Base-by-base conservation (phyloP, 768 basidiomycete genomes). In the Termitomyces sp. region DNA sequence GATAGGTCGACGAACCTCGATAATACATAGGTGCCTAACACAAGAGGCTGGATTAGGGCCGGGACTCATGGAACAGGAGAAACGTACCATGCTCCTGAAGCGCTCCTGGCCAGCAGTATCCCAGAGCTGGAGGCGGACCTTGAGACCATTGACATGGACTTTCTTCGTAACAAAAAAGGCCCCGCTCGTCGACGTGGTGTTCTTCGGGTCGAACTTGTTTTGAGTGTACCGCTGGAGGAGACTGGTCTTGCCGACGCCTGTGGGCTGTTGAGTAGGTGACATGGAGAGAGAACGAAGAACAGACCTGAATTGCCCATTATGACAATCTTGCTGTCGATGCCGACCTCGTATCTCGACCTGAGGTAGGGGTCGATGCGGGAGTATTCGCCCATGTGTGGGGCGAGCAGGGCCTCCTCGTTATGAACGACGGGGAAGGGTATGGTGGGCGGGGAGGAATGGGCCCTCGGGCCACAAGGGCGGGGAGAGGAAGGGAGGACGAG, bases 111-210 rank as follows among this genome's bases (percentile, higher is more conserved):
- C 93, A 53, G 92, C 94, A 61, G 94, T 93, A 68, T 95, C 93
- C 93, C 93, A 93, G 56, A 93, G 78, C 72, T 93, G 91, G 55
- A 93, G 76, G 56, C 91, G 83, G 14, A 97, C 92, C 69, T 89
- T 90, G 66, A 90, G 78, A 55, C 90, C 92, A 62, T 93, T 85
- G 62, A 95, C 80, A 69, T 83, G 80, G 49, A 92, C 86, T 75
- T 95, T 95, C 82, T 96, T 95, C 54, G 92, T 90, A 58, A 95
- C 89, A 74, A 97, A 94, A 73, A 92, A 90, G 58, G 94, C 93
- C 62, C 93, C 93, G 67, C 92, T 91, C 57, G 95, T 95, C 34
- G 92, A 90, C 40, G 90, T 90, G 54, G 89, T 89, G 71, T 90
- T 89, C 78, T 89, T 86, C 54, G 89, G 88, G 75, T 89, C 86